These are phyloP conservation scores for Chrysoporthe deuterocubensis DNA, from an alignment of 2,329 filamentous ascomycete species.

Conservation along the genomic window DNA sequence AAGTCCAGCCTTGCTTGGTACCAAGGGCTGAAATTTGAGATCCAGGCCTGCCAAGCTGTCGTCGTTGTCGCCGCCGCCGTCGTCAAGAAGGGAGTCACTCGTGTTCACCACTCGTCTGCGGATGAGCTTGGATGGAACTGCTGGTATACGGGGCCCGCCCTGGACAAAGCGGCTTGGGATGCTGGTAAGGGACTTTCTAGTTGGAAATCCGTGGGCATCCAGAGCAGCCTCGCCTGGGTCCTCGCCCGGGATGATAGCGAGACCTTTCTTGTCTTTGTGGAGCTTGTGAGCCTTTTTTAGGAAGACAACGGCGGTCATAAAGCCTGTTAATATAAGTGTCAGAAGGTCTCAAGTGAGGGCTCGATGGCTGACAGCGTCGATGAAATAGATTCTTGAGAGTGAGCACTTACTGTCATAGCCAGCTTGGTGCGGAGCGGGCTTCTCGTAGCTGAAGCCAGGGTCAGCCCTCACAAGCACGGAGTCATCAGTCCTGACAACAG, in stretches of 20 bases:
- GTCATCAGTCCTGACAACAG: background rate
- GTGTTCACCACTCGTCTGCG: background rate
- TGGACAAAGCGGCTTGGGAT: background rate
- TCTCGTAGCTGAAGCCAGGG: slow-evolving; percentile 22
- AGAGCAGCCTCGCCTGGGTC: background rate
- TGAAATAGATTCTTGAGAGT: background rate
- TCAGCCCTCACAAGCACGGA: slow-evolving; percentile 15
- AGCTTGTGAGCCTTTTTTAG: slow-evolving; percentile 35
- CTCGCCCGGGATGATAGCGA: slow-evolving; percentile 9
- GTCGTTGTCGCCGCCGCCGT: background rate
- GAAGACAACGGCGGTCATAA: slow-evolving; percentile 49
- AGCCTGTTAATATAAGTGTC: slow-evolving; percentile 35
- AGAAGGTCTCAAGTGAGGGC: background rate
- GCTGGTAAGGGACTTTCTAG: background rate
- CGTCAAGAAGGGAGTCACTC: background rate
- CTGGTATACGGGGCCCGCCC: background rate
- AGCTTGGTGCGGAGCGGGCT: slow-evolving; percentile 53
- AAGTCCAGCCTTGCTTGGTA: background rate
- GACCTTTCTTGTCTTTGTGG: slow-evolving; percentile 8
- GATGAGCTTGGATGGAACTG: background rate
- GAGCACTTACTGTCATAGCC: slow-evolving; percentile 59
- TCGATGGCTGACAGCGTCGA: background rate
- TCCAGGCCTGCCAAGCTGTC: background rate
- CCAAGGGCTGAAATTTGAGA: background rate
- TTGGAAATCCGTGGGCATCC: background rate